These are phyloP conservation scores for Leishmania braziliensis DNA, from an alignment of 208 protist genomes.

Conservation along the genomic window DNA sequence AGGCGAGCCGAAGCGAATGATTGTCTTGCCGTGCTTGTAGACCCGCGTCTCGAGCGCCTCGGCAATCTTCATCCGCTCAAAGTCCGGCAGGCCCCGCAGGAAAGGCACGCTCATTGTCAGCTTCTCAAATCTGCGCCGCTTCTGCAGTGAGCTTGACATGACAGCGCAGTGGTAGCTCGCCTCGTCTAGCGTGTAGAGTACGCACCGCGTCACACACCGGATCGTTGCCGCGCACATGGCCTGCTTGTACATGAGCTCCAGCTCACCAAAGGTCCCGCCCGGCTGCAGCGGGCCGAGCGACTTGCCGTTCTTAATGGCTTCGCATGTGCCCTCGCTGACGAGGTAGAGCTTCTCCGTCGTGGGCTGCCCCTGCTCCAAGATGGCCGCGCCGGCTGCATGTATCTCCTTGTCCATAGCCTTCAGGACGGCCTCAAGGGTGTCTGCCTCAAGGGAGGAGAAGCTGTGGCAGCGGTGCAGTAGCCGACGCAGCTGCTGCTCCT, in stretches of 20 bases:
- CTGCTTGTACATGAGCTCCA: conserved; percentile 91
- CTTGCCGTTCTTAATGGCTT: conserved; percentile 83
- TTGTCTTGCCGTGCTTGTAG: conserved; percentile 67
- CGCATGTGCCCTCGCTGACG: conserved; percentile 78
- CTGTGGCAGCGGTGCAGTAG: conserved; percentile 61
- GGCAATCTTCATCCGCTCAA: conserved; percentile 85
- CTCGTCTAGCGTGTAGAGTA: conserved; percentile 84
- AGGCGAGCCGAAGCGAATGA: conserved; percentile 70
- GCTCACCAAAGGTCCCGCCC: conserved; percentile 80
- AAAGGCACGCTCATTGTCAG: conserved; percentile 72
- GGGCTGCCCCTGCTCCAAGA: conserved; percentile 74
- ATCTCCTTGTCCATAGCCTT: conserved; percentile 61
- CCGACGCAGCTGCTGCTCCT: conserved; percentile 54
- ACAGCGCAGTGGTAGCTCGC: conserved; percentile 82
- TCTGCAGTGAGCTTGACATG: conserved; percentile 65
- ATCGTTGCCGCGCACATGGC: conserved; percentile 80
- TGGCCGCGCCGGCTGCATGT: conserved; percentile 57
- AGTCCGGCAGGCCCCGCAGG: conserved; percentile 74
- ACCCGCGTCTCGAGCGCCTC: conserved; percentile 74
- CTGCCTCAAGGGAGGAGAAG: conserved; percentile 70
- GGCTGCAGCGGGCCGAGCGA: conserved; percentile 50
- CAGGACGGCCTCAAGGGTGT: conserved; percentile 54
- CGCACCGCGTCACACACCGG: conserved; percentile 72
- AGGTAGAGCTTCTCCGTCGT: conserved; percentile 77
- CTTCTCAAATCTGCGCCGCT: conserved; percentile 71